Base-by-base conservation (phyloP, 768 basidiomycete genomes). In the Daedaleopsis nitida region DNA sequence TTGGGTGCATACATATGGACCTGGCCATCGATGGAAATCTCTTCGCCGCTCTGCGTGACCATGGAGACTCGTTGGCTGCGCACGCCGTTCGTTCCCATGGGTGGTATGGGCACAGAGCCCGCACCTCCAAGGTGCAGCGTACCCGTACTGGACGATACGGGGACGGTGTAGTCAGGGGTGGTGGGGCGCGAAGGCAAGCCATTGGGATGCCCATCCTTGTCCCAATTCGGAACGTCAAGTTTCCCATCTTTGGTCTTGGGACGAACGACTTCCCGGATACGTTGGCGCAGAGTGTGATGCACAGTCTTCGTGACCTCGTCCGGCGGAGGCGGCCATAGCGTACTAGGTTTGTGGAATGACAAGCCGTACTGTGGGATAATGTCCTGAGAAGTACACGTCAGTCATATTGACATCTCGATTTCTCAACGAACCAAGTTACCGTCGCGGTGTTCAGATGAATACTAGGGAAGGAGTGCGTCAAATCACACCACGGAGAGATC, bases 391-490 rank as follows among this genome's bases (percentile, higher is more conserved):
- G 17, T 21, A 44, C 27, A 35, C 21, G 21, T 50, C 12, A 32
- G 10, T 12, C 14, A 55, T 54, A 34, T 54, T 39, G 42, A 16
- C 10, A 21, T 8, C 49, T 44, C 7, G 23, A 12, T 17, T 9
- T 44, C 24, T 27, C 13, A 53, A 21, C 44, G 27, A 32, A 6
- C 56, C 45, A 7, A 72, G 81, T 64, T 66, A 92, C 94, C 53
- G 94, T 94, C 3, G 84, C 80, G 1, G 92, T 94, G 72, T 98
- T 98, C 42, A 80, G 77, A 68, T 92, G 83, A 49, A 96, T 83
- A 67, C 91, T 94, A 0, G 94, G 92, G 73, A 98, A 98, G 0
- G 92, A 95, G 73, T 98, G 97, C 0, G 93, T 96, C n/a, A 98
- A 75, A 73, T 91, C 89, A 65, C 83, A 91, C 92, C 96, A 98